Evolutionary conservation across 306 rosid genomes (phyloP), one percentile per base, ranked within the genome.

Genomic region (Ziziphus jujuba): DNA sequence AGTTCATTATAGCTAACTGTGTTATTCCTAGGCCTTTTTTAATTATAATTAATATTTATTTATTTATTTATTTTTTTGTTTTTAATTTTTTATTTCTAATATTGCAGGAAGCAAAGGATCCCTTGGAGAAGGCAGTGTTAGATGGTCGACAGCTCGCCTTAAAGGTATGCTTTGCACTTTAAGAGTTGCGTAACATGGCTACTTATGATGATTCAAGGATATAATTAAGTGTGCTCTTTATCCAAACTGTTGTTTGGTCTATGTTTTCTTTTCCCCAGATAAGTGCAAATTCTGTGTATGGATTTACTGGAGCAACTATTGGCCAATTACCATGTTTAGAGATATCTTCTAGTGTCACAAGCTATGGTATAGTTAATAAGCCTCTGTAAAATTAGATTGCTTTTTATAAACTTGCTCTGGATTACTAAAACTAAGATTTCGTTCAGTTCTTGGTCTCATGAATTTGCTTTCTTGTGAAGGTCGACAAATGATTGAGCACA

Each of bases 321-420:
- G 97, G 93, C 62, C 98, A 90, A 80, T 83, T 93, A 69, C 98
- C 97, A 14, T 93, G 98, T 79, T 3, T 93, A 67, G 97, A 84
- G 88, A 93, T 93, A 84, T 93, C 98, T 15, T 93, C 98, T 31
- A 93, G 98, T 88, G 98, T 93, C 72, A 93, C 98, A n/a, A 93
- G 98, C 91, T 93, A 93, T 65, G 98, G 98, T 93, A 89, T 62
- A 52, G 61, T 47, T 79, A 58, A 36, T 60, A 33, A 40, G 74
- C 72, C 59, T 59, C 15, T 38, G 61, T 36, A 66, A 28, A 13
- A 40, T 55, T 47, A 31, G 49, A 61, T 47, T 65, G 20, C 52
- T 43, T 24, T 43, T 31, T 33, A n/a, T 52, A 40, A 61, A 38
- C 12, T 34, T 74, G 21, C 19, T 69, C 50, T 35, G 49, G 24